Evolutionary conservation across 805 yeast species (phyloP), one percentile per base, ranked within the genome.

Genomic region (Teunomyces panamensis): DNA sequence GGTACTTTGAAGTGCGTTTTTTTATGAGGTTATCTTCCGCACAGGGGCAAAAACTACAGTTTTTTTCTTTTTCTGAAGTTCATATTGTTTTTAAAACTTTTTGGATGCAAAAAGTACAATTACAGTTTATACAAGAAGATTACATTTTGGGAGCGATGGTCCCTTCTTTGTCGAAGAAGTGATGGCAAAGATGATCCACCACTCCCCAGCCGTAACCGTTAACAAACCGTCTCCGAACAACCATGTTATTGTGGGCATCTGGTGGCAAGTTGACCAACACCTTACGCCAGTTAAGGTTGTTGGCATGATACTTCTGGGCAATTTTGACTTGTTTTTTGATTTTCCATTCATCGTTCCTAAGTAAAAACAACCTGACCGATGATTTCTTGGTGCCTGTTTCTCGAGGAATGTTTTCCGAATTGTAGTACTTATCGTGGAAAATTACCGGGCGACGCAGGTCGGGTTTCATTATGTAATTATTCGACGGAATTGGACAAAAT

Each of bases 151-250:
- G n/a, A 4, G 10, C 39, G 20, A 10, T 26, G 30, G 39, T 14
- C 13, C 45, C 49, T 9, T 34, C 45, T 9, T 35, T 30, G 14
- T 34, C 52, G 46, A 65, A 65, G 9, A 67, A 50, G 37, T 58
- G 59, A 16, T 57, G 62, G 37, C 68, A 64, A 39, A 73, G 54
- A 51, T 73, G 77, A 48, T 72, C 74, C 8, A 73, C 57, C 8
- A 73, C 76, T 1, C 75, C 75, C 78, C 78, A 73, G 8, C 78
- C 78, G 51, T 68, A 73, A 1, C 75, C 77, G 55, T 73, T 73
- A 24, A 73, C 60, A 55, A 73, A 73, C 30, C 75, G 50, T 45
- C 78, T 59, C 42, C 78, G 51, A 10, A 73, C 78, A 3, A 71
- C 60, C 5, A 73, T 73, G 50, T 73, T 73, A 52, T 72, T 73